A percentile compares a stretch with the other conserved stretches of the same genome.
These are phyloP conservation scores for Blastobotrys peoriensis DNA, from an alignment of 805 yeast species.

Conservation along the genomic window DNA sequence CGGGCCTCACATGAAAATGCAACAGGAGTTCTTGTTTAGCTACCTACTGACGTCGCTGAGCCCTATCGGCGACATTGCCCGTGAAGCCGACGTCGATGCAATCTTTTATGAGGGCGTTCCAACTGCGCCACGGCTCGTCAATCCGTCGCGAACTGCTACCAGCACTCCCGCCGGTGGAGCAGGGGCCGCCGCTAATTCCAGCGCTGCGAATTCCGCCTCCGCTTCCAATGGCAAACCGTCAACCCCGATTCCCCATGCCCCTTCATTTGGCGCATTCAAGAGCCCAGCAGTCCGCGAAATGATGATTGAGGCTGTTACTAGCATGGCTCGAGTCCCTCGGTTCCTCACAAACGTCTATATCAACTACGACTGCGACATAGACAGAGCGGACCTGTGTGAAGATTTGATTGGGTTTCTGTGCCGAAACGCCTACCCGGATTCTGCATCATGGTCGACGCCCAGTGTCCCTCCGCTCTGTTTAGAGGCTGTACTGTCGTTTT, in stretches of 20 bases:
- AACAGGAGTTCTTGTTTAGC: conserved; percentile 55
- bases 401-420: conserved; percentile 65
- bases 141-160: conserved; percentile 36
- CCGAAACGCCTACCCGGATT: conserved; percentile 75
- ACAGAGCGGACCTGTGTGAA: conserved; percentile 69
- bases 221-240: conserved; percentile 7
- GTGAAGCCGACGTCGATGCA: conserved; percentile 33
- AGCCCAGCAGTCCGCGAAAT: conserved; percentile 55
- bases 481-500: conserved; percentile 73
- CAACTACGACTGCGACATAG: conserved; percentile 86
- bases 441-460: conserved; percentile 71
- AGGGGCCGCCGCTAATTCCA: conserved; percentile 7
- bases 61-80: conserved; percentile 32
- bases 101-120: conserved; percentile 37
- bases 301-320: conserved; percentile 76
- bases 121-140: conserved; percentile 45
- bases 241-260: conserved; percentile 11
- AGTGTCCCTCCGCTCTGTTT: conserved; percentile 90
- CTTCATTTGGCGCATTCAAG: conserved; percentile 13
- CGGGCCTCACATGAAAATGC: conserved; percentile 63
- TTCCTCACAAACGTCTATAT: conserved; percentile 73
- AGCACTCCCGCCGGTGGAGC: conserved; percentile 13
- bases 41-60: conserved; percentile 34
- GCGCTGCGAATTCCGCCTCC: no score
- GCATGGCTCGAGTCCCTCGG: conserved; percentile 50